Conservation (phyloP, 176 grass and related monocot species). For the Chrysopogon serrulatus region DNA sequence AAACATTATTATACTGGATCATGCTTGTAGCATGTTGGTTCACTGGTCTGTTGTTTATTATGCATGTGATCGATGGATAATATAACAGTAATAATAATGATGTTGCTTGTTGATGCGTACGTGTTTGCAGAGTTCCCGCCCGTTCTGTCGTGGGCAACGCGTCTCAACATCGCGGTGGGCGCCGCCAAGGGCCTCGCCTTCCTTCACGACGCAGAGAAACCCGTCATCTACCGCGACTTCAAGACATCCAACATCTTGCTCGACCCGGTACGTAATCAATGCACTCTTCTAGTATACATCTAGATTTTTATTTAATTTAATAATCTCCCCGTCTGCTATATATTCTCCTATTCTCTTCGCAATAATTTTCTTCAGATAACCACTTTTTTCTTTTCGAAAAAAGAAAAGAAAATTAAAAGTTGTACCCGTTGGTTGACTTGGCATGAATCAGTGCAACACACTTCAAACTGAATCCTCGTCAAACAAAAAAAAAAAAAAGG, state of each 20-base stretch:
- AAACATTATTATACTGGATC: no score
- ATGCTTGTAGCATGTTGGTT: no score
- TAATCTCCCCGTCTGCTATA: no score
- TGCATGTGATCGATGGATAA: neutral
- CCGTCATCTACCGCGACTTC: slow-evolving; percentile 89
- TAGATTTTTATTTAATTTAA: no score
- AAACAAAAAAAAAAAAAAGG: no score
- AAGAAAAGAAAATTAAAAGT: neutral
- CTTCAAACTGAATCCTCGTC: no score
- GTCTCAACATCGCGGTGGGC: slow-evolving; percentile 71
- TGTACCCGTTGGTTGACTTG: neutral
- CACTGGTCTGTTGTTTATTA: no score
- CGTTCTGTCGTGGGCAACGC: slow-evolving; percentile 54
- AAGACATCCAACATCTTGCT: slow-evolving; percentile 80
- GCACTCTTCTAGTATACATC: no score
- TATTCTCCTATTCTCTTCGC: neutral
- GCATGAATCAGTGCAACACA: neutral
- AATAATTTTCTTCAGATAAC: neutral
- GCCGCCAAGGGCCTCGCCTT: slow-evolving; percentile 78
- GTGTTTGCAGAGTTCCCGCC: slow-evolving; percentile 41
- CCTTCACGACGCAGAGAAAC: slow-evolving; percentile 70
- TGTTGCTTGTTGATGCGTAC: no score
- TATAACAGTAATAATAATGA: no score
- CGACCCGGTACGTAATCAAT: slow-evolving; percentile 30
- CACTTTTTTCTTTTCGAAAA: neutral